Conservation (phyloP, 2,329 filamentous ascomycete species). For the Ciborinia camelliae region DNA sequence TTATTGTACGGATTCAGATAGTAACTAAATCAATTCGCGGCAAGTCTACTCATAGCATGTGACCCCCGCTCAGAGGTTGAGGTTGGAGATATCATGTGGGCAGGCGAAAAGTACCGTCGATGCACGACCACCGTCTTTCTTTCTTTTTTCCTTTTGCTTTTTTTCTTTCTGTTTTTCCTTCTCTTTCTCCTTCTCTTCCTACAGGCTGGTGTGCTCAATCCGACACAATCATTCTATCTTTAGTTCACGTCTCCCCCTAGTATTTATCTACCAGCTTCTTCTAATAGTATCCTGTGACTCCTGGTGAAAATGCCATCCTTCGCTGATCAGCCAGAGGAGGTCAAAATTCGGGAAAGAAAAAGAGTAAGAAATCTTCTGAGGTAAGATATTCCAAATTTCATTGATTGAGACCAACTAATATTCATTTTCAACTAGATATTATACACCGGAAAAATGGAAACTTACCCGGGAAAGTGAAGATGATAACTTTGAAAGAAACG, state of each 20-base stretch:
- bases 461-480: slow-evolving; percentile 7
- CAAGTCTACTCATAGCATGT: not conserved
- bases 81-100: not conserved
- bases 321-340: slow-evolving; percentile 3
- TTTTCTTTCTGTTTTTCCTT: not conserved
- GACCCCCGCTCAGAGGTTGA: not conserved
- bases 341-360: slow-evolving; percentile 5
- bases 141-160: not conserved
- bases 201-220: no score
- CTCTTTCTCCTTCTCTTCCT: not conserved
- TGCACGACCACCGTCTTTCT: not conserved
- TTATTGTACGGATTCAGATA: not conserved
- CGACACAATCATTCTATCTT: not conserved
- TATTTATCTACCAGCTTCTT: not conserved
- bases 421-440: slow-evolving; percentile 4
- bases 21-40: not conserved
- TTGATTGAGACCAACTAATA: not conserved
- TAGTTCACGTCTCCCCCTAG: not conserved
- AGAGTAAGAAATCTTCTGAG: slow-evolving; percentile 18
- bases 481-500: not conserved
- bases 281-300: not conserved
- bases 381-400: not conserved
- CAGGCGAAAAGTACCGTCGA: no score
- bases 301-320: not conserved
- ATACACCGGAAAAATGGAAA: slow-evolving; percentile 17